These are phyloP conservation scores for Diutina neorugosa DNA, from an alignment of 1,139 yeast species.

Conservation along the genomic window DNA sequence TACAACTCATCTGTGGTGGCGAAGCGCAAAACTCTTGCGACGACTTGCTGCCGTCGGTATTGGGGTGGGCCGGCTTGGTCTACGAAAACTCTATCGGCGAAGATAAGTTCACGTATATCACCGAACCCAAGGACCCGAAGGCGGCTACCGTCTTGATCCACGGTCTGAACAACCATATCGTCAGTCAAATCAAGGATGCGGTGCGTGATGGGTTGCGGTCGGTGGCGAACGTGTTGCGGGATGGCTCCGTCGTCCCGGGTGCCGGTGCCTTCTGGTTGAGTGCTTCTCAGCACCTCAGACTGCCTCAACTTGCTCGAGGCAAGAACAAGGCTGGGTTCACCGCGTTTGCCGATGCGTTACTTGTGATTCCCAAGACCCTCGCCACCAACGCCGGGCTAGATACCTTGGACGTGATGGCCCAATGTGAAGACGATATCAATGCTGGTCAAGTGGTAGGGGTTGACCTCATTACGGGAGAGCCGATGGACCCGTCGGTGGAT, in stretches of 20 bases:
- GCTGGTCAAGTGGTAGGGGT: conserved; percentile 84
- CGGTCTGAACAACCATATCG: conserved; percentile 83
- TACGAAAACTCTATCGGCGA: conserved; percentile 93
- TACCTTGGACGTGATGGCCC: conserved; percentile 76
- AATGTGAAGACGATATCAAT: conserved; percentile 80
- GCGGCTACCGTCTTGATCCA: conserved; percentile 85
- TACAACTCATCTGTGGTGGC: conserved; percentile 94
- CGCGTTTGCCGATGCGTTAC: conserved; percentile 87
- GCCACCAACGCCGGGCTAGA: conserved; percentile 91
- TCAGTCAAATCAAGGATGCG: conserved; percentile 92
- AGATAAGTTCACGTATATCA: conserved; percentile 93
- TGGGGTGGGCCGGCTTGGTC: conserved; percentile 86
- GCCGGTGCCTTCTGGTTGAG: conserved; percentile 94
- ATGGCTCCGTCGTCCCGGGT: conserved; percentile 82
- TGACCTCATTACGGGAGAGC: conserved; percentile 84
- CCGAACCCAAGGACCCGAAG: conserved; percentile 85
- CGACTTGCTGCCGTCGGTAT: conserved; percentile 70
- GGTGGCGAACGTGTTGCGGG: conserved; percentile 83
- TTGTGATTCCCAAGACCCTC: conserved; percentile 86
- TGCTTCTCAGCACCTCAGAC: conserved; percentile 56
- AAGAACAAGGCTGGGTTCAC: conserved; percentile 81
- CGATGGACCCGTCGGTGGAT: conserved; percentile 88
- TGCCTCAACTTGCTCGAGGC: conserved; percentile 58
- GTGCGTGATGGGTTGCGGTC: conserved; percentile 95
- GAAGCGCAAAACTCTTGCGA: conserved; percentile 97